Conservation (phyloP, 495 filamentous ascomycete species). For the Xylaria palmicola region DNA sequence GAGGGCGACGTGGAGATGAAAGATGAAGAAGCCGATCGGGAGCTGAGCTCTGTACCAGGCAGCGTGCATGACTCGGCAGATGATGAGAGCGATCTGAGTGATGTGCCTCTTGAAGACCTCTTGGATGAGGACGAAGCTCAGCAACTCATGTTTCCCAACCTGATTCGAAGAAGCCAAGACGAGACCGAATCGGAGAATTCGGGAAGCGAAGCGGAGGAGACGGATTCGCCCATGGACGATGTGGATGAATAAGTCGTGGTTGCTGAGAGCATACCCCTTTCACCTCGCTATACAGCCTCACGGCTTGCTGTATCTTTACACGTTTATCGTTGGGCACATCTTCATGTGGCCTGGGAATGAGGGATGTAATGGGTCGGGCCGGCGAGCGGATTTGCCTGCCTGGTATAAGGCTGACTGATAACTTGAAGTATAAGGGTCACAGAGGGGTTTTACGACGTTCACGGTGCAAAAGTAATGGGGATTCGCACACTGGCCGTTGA, state of each 20-base stretch:
- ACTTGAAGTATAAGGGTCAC: too few relatives aligned
- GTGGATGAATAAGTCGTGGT: background rate
- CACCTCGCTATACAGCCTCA: background rate
- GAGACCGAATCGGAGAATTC: conserved; percentile 5
- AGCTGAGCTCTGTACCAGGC: conserved; percentile 46
- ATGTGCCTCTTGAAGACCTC: conserved; percentile 54
- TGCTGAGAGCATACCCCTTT: background rate
- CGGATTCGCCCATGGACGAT: conserved; percentile 8
- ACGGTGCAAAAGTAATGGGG: too few relatives aligned
- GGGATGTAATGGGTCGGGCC: background rate
- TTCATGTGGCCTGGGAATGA: background rate
- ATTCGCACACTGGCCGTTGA: too few relatives aligned
- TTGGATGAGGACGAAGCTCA: conserved; percentile 45
- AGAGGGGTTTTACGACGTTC: too few relatives aligned
- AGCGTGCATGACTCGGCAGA: conserved; percentile 74
- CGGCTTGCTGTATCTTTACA: background rate
- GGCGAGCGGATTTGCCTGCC: background rate
- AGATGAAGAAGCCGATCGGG: conserved; percentile 31
- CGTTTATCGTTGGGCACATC: background rate
- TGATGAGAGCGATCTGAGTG: conserved; percentile 78
- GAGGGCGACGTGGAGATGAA: conserved; percentile 30
- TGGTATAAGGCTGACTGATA: too few relatives aligned
- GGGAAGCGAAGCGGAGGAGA: conserved; percentile 2
- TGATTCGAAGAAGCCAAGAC: conserved; percentile 6
- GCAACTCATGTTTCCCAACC: conserved; percentile 38